A percentile compares a stretch with the other conserved stretches of the same genome.
These are phyloP conservation scores for Dactylorhiza incarnata DNA, from an alignment of 106 monocot genomes.

Conservation along the genomic window DNA sequence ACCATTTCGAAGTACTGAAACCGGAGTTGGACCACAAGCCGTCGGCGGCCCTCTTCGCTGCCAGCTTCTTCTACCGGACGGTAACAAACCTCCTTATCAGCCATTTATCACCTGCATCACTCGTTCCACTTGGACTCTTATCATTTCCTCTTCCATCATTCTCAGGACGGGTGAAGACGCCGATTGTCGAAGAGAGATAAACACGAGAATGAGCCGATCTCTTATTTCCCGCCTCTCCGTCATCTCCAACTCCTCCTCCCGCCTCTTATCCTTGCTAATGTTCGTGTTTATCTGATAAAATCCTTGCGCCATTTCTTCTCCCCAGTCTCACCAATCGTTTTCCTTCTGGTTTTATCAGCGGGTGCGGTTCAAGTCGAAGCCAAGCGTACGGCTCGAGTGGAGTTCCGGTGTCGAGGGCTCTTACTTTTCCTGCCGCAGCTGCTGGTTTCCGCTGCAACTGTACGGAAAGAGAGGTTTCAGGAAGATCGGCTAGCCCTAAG, in stretches of 20 bases:
- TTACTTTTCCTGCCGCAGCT: background rate
- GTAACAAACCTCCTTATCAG: no score
- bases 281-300: background rate
- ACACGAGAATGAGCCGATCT: slow-evolving; percentile 31
- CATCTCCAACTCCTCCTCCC: slow-evolving; percentile 32
- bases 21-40: background rate
- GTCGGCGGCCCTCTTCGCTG: background rate
- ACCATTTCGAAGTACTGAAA: background rate
- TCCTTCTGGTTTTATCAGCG: background rate
- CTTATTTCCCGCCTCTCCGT: slow-evolving; percentile 47
- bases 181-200: background rate
- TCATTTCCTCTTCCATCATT: background rate
- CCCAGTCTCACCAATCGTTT: background rate
- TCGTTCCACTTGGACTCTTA: background rate
- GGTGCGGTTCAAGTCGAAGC: background rate
- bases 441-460: slow-evolving; percentile 27
- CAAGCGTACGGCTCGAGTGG: background rate
- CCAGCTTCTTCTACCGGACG: background rate
- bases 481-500: slow-evolving; percentile 9
- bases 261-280: slow-evolving; percentile 19
- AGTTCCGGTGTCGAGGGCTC: background rate
- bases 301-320: background rate
- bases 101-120: background rate
- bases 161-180: background rate
- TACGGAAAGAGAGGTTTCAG: slow-evolving; percentile 23